phyloP scores from a whole-genome alignment of 2,329 filamentous ascomycete species.

The Alternaria longipes region DNA sequence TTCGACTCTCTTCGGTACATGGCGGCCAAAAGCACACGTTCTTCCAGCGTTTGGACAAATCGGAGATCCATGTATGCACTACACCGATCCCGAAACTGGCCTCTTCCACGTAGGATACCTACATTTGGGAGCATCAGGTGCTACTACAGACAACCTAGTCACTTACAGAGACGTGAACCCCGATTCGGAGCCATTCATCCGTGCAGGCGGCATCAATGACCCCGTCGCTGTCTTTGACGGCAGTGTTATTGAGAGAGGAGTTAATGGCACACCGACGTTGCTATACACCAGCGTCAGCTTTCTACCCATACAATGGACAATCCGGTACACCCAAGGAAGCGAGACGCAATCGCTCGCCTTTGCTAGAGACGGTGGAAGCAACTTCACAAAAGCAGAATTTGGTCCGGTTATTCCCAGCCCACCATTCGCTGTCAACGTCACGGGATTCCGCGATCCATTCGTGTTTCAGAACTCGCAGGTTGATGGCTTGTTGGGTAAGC shows the following conservation, averaged over 20 bases:
- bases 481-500: conserved; percentile 48
- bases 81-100: conserved; percentile 56
- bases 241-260: conserved; percentile 55
- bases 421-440: conserved; percentile 55
- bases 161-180: conserved; percentile 53
- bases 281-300: conserved; percentile 58
- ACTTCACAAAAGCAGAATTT: conserved; percentile 52
- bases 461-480: conserved; percentile 53
- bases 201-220: conserved; percentile 55
- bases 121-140: conserved; percentile 45
- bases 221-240: conserved; percentile 59
- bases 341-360: conserved; percentile 59
- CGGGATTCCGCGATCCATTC: conserved; percentile 56
- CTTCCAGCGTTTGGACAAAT: conserved; percentile 54
- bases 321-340: conserved; percentile 57
- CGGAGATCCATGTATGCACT: conserved; percentile 58
- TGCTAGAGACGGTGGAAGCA: conserved; percentile 51
- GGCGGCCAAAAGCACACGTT: conserved; percentile 54
- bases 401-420: conserved; percentile 53
- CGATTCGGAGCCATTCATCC: conserved; percentile 41
- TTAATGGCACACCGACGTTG: conserved; percentile 56
- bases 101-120: conserved; percentile 58
- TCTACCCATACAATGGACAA: conserved; percentile 58
- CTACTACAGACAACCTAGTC: conserved; percentile 55
- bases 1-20: conserved; percentile 27